Conservation (phyloP, 1,284 basidiomycete genomes). For the Inonotus obliquus region DNA sequence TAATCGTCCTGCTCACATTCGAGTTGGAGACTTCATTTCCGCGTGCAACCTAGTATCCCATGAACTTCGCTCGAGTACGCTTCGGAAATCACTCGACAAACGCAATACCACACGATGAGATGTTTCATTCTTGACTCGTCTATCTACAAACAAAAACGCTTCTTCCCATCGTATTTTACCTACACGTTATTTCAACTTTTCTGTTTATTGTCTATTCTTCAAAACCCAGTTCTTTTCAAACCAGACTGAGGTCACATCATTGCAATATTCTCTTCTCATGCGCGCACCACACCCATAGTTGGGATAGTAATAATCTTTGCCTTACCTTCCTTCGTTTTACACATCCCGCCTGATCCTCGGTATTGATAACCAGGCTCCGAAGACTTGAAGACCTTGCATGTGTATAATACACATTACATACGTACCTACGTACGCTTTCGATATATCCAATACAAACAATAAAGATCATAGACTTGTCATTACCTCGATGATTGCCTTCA, state of each 20-base stretch:
- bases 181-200: too few species aligned
- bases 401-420: not conserved
- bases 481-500: not conserved
- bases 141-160: not conserved
- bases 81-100: not conserved
- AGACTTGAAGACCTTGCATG: not conserved
- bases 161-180: not conserved
- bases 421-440: not conserved
- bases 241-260: too few species aligned
- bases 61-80: not conserved
- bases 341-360: too few species aligned
- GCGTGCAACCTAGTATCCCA: not conserved
- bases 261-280: too few species aligned
- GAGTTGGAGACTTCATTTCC: too few species aligned
- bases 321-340: too few species aligned
- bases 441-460: not conserved
- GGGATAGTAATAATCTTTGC: too few species aligned
- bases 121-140: not conserved
- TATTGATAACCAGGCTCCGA: not conserved
- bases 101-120: too few species aligned
- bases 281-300: too few species aligned
- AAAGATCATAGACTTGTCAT: not conserved
- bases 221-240: too few species aligned
- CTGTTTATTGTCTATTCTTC: too few species aligned
- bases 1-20: too few species aligned